These are phyloP conservation scores for Umbellularia californica DNA, from an alignment of 164 flowering plant genomes.

Conservation along the genomic window DNA sequence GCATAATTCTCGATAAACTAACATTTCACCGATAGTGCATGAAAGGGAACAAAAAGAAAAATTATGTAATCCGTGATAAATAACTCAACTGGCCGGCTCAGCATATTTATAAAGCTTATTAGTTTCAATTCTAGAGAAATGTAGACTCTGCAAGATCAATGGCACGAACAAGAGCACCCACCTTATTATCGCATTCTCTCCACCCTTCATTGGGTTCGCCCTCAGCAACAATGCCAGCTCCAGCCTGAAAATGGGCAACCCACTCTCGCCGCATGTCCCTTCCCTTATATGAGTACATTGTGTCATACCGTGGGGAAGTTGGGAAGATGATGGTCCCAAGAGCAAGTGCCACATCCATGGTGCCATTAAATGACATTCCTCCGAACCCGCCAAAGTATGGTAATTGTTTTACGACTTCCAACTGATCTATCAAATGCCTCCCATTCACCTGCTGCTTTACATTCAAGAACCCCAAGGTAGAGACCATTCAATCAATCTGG, in stretches of 20 bases:
- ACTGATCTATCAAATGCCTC: slow-evolving; percentile 77
- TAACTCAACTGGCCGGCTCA: too few species aligned
- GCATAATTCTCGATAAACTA: too few species aligned
- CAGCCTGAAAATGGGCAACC: slow-evolving; percentile 87
- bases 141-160: slow-evolving; percentile 88
- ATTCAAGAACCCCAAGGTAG: not conserved
- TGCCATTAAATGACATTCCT: slow-evolving; percentile 69
- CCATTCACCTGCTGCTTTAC: slow-evolving; percentile 72
- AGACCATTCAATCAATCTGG: not conserved
- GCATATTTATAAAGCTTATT: too few species aligned
- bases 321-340: slow-evolving; percentile 84
- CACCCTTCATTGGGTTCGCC: slow-evolving; percentile 73
- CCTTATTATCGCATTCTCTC: slow-evolving; percentile 77
- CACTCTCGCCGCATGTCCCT: slow-evolving; percentile 57
- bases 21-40: too few species aligned
- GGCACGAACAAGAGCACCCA: slow-evolving; percentile 83
- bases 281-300: slow-evolving; percentile 78
- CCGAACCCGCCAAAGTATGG: slow-evolving; percentile 96
- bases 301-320: slow-evolving; percentile 51
- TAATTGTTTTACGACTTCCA: slow-evolving; percentile 75
- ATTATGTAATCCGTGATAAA: too few species aligned
- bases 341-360: slow-evolving; percentile 87
- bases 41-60: too few species aligned
- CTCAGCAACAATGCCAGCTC: slow-evolving; percentile 82
- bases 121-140: slow-evolving; percentile 30